Evolutionary conservation across 1,284 basidiomycete species (phyloP).

Genomic region (Phylloporus sp.): DNA sequence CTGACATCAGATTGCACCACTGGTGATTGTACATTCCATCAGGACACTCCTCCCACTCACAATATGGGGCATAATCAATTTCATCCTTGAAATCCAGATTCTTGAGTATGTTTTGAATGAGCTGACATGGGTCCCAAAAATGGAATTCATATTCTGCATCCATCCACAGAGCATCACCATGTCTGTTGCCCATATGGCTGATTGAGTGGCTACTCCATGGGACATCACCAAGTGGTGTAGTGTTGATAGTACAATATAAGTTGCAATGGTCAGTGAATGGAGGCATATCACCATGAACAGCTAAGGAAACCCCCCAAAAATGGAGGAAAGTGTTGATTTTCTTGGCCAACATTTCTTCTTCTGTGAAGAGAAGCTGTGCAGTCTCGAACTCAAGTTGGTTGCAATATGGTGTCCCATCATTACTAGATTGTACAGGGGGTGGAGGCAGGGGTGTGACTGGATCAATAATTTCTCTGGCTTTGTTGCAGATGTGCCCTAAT

Average conservation of each 20-base stretch:
- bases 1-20: too few relatives aligned
- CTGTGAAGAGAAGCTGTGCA: too few relatives aligned
- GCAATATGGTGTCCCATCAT: neutral
- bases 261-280: neutral
- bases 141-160: constrained; percentile 44
- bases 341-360: too few relatives aligned
- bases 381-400: too few relatives aligned
- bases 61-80: constrained; percentile 38
- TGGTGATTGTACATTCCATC: too few relatives aligned
- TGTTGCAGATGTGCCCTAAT: too few relatives aligned
- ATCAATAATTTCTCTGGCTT: too few relatives aligned
- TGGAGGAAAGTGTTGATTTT: too few relatives aligned
- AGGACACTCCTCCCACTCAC: constrained; percentile 17
- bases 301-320: too few relatives aligned
- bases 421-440: neutral
- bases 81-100: constrained; percentile 38
- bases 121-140: constrained; percentile 38
- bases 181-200: neutral
- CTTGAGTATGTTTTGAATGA: constrained; percentile 39
- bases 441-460: too few relatives aligned
- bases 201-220: neutral
- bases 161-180: constrained; percentile 41
- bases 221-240: neutral
- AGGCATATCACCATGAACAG: too few relatives aligned
- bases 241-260: neutral